Percentiles rank a stretch among this genome's conserved stretches.
Evolutionary conservation across 176 grass and related monocot species (phyloP).

Genomic region (Cenchrus americanus): DNA sequence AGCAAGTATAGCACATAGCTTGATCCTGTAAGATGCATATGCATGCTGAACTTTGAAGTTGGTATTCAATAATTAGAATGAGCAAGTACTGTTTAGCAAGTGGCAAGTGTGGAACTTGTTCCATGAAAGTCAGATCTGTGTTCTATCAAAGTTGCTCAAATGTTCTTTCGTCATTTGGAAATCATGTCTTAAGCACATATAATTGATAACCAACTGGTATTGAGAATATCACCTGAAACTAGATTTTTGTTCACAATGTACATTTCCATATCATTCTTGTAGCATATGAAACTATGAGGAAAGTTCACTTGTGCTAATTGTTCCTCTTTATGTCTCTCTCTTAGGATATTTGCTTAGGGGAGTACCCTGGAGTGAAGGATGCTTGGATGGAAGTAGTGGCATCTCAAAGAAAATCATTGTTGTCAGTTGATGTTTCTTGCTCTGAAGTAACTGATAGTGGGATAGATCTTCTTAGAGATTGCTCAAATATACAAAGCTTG

Average conservation of each 20-base stretch:
- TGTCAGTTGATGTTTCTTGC: conserved; percentile 88
- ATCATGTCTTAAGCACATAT: background rate
- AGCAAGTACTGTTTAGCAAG: background rate
- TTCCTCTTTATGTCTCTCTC: background rate
- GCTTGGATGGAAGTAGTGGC: conserved; percentile 83
- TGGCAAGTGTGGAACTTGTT: background rate
- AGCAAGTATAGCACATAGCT: background rate
- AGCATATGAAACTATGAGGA: background rate
- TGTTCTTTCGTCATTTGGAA: background rate
- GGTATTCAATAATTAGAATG: background rate
- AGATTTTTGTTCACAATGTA: conserved; percentile 18
- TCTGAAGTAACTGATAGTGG: conserved; percentile 85
- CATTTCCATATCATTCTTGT: background rate
- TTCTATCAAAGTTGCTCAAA: background rate
- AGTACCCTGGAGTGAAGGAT: conserved; percentile 93
- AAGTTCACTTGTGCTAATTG: background rate
- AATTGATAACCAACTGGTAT: background rate
- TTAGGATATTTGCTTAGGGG: conserved; percentile 80
- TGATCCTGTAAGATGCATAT: background rate
- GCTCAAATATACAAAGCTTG: conserved; percentile 68
- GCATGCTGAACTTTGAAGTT: background rate
- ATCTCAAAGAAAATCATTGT: conserved; percentile 84
- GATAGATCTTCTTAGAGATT: conserved; percentile 70
- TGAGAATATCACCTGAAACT: background rate
- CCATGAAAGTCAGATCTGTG: conserved; percentile 20